phyloP scores from a whole-genome alignment of 2,329 filamentous ascomycete species.

The Akanthomyces lecanii region DNA sequence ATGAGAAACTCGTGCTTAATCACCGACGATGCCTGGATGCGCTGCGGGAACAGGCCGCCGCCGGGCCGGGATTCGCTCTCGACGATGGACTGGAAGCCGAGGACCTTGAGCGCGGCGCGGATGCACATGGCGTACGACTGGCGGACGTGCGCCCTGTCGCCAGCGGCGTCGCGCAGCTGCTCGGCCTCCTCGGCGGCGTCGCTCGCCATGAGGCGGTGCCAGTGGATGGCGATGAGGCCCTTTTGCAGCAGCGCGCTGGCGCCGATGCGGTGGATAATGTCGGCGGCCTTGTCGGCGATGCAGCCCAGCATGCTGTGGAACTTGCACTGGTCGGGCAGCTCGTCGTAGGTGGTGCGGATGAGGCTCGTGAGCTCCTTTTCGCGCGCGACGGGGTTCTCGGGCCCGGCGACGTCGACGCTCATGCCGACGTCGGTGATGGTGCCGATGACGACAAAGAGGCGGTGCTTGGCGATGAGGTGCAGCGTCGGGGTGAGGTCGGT shows the following conservation, averaged over 20 bases:
- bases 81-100: slow-evolving; percentile 7
- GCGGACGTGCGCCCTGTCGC: not conserved
- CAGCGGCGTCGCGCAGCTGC: not conserved
- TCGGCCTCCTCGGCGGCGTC: slow-evolving; percentile 1
- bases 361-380: not conserved
- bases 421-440: slow-evolving; percentile 11
- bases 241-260: slow-evolving; percentile 11
- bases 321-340: slow-evolving; percentile 10
- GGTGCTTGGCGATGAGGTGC: slow-evolving; percentile 28
- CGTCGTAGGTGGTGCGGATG: slow-evolving; percentile 3
- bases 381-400: not conserved
- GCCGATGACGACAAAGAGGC: slow-evolving; percentile 23
- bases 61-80: slow-evolving; percentile 11
- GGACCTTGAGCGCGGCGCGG: slow-evolving; percentile 5
- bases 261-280: slow-evolving; percentile 10
- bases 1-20: slow-evolving; percentile 15
- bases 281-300: slow-evolving; percentile 9
- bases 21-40: slow-evolving; percentile 12
- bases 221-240: slow-evolving; percentile 13
- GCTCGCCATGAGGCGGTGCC: slow-evolving; percentile 7
- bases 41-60: slow-evolving; percentile 11
- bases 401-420: not conserved
- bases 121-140: slow-evolving; percentile 7
- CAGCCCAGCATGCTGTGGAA: slow-evolving; percentile 8
- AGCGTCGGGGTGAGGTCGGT: slow-evolving; percentile 22